Conservation (phyloP, 768 basidiomycete genomes). For the Pisolithus sp. region DNA sequence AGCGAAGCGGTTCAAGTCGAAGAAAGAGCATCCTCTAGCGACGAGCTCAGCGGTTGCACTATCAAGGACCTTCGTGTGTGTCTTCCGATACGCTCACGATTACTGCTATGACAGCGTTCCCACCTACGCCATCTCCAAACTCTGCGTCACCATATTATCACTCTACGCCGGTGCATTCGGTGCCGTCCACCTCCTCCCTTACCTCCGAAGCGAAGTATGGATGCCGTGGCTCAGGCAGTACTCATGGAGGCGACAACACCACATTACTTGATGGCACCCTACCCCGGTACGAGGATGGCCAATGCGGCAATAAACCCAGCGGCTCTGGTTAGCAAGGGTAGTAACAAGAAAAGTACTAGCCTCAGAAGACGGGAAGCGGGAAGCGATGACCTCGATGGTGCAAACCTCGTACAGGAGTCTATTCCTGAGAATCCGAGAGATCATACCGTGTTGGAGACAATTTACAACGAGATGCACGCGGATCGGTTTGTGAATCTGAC, state of each 20-base stretch:
- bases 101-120: not conserved
- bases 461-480: constrained; percentile 65
- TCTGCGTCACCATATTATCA: not conserved
- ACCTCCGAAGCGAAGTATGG: not conserved
- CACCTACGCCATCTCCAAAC: not conserved
- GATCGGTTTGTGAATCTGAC: constrained; percentile 61
- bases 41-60: not conserved
- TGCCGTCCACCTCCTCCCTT: not conserved
- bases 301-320: not conserved
- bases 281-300: not conserved
- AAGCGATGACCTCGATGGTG: not conserved
- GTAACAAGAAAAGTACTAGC: not conserved
- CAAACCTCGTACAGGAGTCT: no score
- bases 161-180: not conserved
- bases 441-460: constrained; percentile 54
- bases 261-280: not conserved
- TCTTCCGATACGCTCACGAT: not conserved
- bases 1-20: not conserved
- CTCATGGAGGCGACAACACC: constrained; percentile 1
- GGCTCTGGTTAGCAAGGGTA: not conserved
- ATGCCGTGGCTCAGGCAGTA: constrained; percentile 3
- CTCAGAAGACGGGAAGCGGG: no score
- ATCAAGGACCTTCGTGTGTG: not conserved
- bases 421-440: constrained; percentile 52
- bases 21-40: no score